Evolutionary conservation across 768 basidiomycete species (phyloP).

Genomic region (Trametes punicea): DNA sequence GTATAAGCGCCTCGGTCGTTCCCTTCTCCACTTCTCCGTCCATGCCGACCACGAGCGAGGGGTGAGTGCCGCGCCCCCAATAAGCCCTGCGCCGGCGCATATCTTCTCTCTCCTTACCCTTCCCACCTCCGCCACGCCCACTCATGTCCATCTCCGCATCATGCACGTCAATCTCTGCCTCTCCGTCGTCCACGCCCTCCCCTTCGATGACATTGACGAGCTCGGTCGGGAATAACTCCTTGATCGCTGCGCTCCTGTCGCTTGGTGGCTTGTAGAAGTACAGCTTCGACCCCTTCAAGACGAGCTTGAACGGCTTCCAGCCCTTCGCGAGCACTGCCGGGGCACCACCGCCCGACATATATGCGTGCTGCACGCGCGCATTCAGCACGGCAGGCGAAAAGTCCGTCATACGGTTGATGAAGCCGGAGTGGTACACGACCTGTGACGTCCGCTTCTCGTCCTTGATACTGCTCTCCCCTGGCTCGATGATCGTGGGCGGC

Average conservation of each 20-base stretch:
- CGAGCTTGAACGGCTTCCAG: slow-evolving; percentile 86
- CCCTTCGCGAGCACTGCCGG: slow-evolving; percentile 44
- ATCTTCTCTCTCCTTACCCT: slow-evolving; percentile 32
- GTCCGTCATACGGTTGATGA: slow-evolving; percentile 66
- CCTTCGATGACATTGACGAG: slow-evolving; percentile 54
- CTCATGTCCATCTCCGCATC: slow-evolving; percentile 27
- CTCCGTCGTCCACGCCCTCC: slow-evolving; percentile 33
- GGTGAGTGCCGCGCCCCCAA: slow-evolving; percentile 77
- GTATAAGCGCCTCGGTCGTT: slow-evolving; percentile 73
- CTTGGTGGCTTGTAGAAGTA: slow-evolving; percentile 84
- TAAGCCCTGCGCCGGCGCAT: slow-evolving; percentile 62
- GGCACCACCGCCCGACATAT: slow-evolving; percentile 23
- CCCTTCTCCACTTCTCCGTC: slow-evolving; percentile 54
- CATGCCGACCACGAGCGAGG: slow-evolving; percentile 48
- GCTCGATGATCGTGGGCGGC: slow-evolving; percentile 49
- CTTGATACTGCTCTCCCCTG: slow-evolving; percentile 27
- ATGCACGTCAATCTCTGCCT: slow-evolving; percentile 26
- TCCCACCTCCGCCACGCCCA: slow-evolving; percentile 31
- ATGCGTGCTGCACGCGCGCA: slow-evolving; percentile 27
- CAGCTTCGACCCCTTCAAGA: slow-evolving; percentile 80
- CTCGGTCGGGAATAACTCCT: slow-evolving; percentile 69
- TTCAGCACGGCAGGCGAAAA: slow-evolving; percentile 41
- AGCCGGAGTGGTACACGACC: slow-evolving; percentile 70
- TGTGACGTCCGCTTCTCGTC: slow-evolving; percentile 66
- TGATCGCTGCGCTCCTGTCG: slow-evolving; percentile 61